A percentile compares a stretch with the other conserved stretches of the same genome.
phyloP scores from a whole-genome alignment of 495 filamentous ascomycete species.

The Lichenothelia convexa region DNA sequence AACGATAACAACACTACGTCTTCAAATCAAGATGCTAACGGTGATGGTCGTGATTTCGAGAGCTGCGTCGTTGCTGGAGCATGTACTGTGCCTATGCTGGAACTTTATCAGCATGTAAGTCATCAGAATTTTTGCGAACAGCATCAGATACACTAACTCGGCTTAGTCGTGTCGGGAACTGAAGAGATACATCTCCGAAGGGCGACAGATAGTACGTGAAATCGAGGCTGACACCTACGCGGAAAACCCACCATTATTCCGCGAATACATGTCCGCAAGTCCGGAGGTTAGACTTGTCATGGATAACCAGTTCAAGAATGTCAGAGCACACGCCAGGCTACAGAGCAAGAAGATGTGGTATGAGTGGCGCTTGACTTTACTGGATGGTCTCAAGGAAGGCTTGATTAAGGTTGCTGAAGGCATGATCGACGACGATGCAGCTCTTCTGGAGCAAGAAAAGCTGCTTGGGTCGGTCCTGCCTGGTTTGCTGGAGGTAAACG shows the following conservation, averaged over 20 bases:
- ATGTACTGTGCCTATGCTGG: slow-evolving; percentile 80
- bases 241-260: slow-evolving; percentile 79
- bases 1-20: no score
- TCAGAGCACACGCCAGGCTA: slow-evolving; percentile 77
- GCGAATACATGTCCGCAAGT: slow-evolving; percentile 74
- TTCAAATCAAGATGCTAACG: slow-evolving; percentile 15
- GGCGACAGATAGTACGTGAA: slow-evolving; percentile 65
- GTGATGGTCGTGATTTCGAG: slow-evolving; percentile 30
- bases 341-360: slow-evolving; percentile 95
- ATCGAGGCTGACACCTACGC: slow-evolving; percentile 75
- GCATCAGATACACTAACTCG: slow-evolving; percentile 17
- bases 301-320: slow-evolving; percentile 93
- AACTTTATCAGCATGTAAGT: slow-evolving; percentile 82
- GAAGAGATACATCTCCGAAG: slow-evolving; percentile 86
- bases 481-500: slow-evolving; percentile 35
- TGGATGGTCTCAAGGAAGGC: slow-evolving; percentile 64
- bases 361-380: slow-evolving; percentile 84
- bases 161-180: slow-evolving; percentile 71
- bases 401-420: slow-evolving; percentile 54
- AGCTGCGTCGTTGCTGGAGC: slow-evolving; percentile 73
- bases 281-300: slow-evolving; percentile 68
- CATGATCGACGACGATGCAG: slow-evolving; percentile 54
- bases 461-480: slow-evolving; percentile 49
- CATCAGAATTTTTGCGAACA: neutral
- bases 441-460: slow-evolving; percentile 47